Base-by-base conservation (phyloP, 2,329 filamentous ascomycete species). In the Stromatinia cepivora region DNA sequence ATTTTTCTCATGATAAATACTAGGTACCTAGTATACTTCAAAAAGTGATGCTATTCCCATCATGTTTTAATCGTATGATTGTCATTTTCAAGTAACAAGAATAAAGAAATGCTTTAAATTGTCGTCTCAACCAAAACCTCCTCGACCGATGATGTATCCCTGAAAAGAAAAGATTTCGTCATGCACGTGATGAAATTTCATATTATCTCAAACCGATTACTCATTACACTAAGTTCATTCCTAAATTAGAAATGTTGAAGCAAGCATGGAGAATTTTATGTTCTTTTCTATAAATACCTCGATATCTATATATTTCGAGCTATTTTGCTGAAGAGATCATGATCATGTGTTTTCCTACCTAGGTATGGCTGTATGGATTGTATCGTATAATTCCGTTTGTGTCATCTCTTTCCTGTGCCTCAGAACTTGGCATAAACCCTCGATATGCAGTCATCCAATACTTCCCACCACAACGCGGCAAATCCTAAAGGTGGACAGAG, bases 401-500 rank as follows among this genome's bases (percentile, higher is more conserved):
- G 17, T n/a, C 11, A 4, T 46, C 39, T 59, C n/a, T 28, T 50
- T 28, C 25, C 22, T 22, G 39, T 31, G 17, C 15, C 39, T 45
- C 57, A 20, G 6, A 52, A 25, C n/a, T 28, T 25, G 36, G 36
- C 10, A 57, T 36, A 20, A 36, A 36, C 22, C 36, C 13, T 42
- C 36, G 8, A 39, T 17, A 45, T 65, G 62, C 62, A 54, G 50
- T 65, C 63, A 63, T 63, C 59, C 45, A 62, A 62, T 34, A 62
- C 42, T 46, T 62, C 53, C 53, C 17, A 36, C n/a, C 25, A 36
- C 28, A 15, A 56, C 15, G 15, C 20, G n/a, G 36, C 25, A 8
- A n/a, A 39, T n/a, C 11, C 13, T 31, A 7, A 58, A 31, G 6
- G 28, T 13, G 4, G 4, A 52, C 10, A n/a, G 22, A 52, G 10